phyloP scores from a whole-genome alignment of 2,329 filamentous ascomycete genomes.

The Aureobasidium sp. region DNA sequence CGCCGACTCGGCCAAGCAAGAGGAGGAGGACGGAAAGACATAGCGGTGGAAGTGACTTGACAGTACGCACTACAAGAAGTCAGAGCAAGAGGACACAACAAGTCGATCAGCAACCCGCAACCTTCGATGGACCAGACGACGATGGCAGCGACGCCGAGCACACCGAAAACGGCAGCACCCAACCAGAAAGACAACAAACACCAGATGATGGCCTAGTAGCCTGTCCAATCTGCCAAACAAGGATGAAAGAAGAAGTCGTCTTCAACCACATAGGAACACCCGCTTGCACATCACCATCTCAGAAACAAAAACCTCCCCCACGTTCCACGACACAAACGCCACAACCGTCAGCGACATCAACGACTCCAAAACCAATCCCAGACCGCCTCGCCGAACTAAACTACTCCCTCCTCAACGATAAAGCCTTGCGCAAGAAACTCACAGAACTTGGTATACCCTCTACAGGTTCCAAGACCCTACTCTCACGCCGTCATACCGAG shows the following conservation, averaged over 20 bases:
- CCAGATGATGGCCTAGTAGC: slow-evolving; percentile 67
- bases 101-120: slow-evolving; percentile 22
- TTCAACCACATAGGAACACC: slow-evolving; percentile 69
- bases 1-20: slow-evolving; percentile 37
- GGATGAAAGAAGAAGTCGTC: slow-evolving; percentile 74
- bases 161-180: slow-evolving; percentile 17
- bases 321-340: background rate
- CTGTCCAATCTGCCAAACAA: slow-evolving; percentile 75
- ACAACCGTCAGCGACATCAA: slow-evolving; percentile 9
- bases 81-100: slow-evolving; percentile 28
- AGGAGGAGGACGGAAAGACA: slow-evolving; percentile 33
- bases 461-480: slow-evolving; percentile 58
- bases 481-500: slow-evolving; percentile 79
- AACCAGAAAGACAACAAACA: background rate
- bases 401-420: slow-evolving; percentile 81
- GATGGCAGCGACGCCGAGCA: slow-evolving; percentile 32
- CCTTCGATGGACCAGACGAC: slow-evolving; percentile 35
- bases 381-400: slow-evolving; percentile 73
- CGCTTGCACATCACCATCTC: slow-evolving; percentile 34
- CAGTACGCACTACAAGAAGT: slow-evolving; percentile 28
- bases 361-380: slow-evolving; percentile 23
- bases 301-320: background rate
- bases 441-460: slow-evolving; percentile 70
- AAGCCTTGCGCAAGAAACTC: slow-evolving; percentile 71
- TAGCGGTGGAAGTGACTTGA: slow-evolving; percentile 24